phyloP scores from a whole-genome alignment of 192 early-diverging fungal species.

The Coemansia sp. region DNA sequence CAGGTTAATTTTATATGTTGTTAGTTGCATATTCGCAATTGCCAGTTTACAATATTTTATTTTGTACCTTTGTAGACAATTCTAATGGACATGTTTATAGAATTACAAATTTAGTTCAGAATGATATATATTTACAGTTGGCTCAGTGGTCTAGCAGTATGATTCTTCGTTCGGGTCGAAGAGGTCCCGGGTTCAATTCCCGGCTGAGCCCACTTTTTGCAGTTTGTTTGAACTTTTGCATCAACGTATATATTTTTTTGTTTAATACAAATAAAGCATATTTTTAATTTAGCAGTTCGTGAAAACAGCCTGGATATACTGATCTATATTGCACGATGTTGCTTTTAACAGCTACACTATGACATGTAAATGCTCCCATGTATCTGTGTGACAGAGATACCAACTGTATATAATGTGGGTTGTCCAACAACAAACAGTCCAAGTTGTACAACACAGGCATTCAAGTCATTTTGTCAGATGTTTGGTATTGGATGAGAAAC shows the following conservation, averaged over 20 bases:
- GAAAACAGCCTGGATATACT: slow-evolving; percentile 6
- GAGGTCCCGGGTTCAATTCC: slow-evolving; percentile 51
- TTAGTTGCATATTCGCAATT: too few relatives aligned
- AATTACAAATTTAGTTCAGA: too few relatives aligned
- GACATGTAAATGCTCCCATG: slow-evolving; percentile 4
- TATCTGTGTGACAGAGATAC: background rate
- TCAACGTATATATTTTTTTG: too few relatives aligned
- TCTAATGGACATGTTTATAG: too few relatives aligned
- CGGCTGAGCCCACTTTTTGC: slow-evolving; percentile 6
- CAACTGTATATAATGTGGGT: slow-evolving; percentile 1
- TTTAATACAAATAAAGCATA: too few relatives aligned
- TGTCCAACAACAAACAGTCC: slow-evolving; percentile 16
- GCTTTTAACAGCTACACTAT: slow-evolving; percentile 6
- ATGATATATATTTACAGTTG: background rate
- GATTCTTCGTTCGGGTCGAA: slow-evolving; percentile 55
- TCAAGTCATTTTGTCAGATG: background rate
- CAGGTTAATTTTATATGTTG: too few relatives aligned
- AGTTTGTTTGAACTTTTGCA: background rate
- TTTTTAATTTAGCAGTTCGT: background rate
- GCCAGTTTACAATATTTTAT: too few relatives aligned
- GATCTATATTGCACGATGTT: slow-evolving; percentile 11
- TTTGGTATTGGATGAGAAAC: background rate
- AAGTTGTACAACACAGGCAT: background rate
- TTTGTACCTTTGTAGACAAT: too few relatives aligned
- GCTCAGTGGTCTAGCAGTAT: slow-evolving; percentile 54